These are phyloP conservation scores for Parmales sp. DNA, from an alignment of 108 stramenopile species.

Conservation along the genomic window DNA sequence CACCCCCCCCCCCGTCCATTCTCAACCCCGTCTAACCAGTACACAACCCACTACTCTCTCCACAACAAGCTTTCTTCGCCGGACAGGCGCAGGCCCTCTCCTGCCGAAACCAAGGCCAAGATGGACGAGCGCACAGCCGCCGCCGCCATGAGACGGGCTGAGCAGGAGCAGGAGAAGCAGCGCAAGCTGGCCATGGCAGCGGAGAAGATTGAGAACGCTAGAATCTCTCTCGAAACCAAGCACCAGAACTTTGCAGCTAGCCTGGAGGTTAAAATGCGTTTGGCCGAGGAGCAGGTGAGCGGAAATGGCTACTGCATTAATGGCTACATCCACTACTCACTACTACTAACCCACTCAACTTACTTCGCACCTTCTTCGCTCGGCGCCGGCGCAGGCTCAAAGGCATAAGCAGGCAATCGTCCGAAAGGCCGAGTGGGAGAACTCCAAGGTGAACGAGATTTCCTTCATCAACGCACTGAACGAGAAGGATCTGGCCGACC, in stretches of 20 bases:
- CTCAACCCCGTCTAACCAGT: background rate
- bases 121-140: background rate
- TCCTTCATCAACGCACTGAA: conserved; percentile 6
- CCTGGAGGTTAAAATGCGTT: no score
- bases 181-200: conserved; percentile 11
- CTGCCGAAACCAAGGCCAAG: conserved; percentile 5
- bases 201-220: conserved; percentile 4
- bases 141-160: background rate
- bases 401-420: background rate
- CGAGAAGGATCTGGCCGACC: conserved; percentile 4
- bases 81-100: conserved; percentile 4
- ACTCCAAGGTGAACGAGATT: background rate
- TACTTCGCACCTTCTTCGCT: no score
- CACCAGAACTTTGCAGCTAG: no score
- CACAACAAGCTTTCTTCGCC: conserved; percentile 10
- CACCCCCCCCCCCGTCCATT: no score
- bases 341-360: no score
- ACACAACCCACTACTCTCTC: background rate
- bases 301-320: no score
- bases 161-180: background rate
- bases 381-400: conserved; percentile 5
- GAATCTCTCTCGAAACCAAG: no score
- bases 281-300: no score
- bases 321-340: no score
- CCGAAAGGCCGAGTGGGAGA: background rate